Evolutionary conservation across 1,284 basidiomycete species (phyloP).

Genomic region (Mycena citricolor): DNA sequence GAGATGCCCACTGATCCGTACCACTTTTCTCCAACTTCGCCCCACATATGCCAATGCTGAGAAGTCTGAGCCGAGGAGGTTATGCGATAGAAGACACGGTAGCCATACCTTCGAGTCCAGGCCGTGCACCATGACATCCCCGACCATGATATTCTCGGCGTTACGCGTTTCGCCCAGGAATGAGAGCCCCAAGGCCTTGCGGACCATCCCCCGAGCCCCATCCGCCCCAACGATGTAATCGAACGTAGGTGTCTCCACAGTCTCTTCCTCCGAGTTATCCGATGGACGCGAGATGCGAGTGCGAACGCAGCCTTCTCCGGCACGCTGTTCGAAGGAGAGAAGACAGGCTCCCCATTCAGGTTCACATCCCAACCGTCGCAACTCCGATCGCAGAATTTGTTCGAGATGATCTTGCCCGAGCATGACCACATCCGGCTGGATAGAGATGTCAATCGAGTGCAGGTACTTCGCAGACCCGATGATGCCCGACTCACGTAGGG

Average conservation of each 20-base stretch:
- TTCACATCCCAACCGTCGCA: slow-evolving; percentile 27
- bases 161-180: slow-evolving; percentile 40
- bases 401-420: slow-evolving; percentile 36
- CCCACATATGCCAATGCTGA: slow-evolving; percentile 34
- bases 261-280: slow-evolving; percentile 17
- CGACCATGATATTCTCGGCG: slow-evolving; percentile 29
- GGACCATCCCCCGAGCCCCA: slow-evolving; percentile 35
- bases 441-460: background rate
- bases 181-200: slow-evolving; percentile 36
- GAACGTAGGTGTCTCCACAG: slow-evolving; percentile 25
- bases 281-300: slow-evolving; percentile 23
- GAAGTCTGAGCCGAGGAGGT: background rate
- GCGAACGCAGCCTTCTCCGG: slow-evolving; percentile 27
- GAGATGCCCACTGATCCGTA: slow-evolving; percentile 2
- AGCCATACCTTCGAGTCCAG: slow-evolving; percentile 30
- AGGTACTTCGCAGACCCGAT: background rate
- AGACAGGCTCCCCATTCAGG: slow-evolving; percentile 36
- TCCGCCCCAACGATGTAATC: slow-evolving; percentile 39
- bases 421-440: slow-evolving; percentile 26
- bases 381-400: slow-evolving; percentile 31
- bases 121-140: slow-evolving; percentile 36
- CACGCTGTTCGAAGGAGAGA: slow-evolving; percentile 31
- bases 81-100: background rate
- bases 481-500: slow-evolving; percentile 14
- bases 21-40: slow-evolving; percentile 20